phyloP scores from a whole-genome alignment of 2,329 filamentous ascomycete genomes.

The Verticillium nubilum region DNA sequence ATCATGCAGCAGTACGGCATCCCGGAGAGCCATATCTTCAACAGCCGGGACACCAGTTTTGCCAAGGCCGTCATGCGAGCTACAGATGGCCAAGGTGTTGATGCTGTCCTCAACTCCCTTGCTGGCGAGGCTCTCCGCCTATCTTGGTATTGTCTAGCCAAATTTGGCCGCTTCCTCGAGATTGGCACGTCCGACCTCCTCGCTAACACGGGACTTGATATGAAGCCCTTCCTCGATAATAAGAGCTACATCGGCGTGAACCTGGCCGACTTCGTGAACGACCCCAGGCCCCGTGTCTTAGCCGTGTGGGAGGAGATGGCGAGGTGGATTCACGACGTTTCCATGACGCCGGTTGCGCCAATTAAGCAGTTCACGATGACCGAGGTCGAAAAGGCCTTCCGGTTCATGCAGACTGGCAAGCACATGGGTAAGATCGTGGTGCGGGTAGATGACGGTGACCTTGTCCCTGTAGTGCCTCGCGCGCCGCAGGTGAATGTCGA shows the following conservation, averaged over 20 bases:
- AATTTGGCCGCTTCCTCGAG: slow-evolving; percentile 23
- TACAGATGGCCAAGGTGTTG: neutral
- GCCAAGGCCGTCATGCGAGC: neutral
- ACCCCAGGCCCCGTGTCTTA: too few species aligned
- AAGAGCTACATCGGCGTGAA: neutral
- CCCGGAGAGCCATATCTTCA: neutral
- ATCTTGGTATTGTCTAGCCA: neutral
- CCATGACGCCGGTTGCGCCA: neutral
- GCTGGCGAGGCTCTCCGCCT: slow-evolving; percentile 17
- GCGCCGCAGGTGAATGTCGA: neutral
- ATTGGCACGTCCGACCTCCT: slow-evolving; percentile 22
- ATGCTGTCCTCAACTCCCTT: slow-evolving; percentile 14
- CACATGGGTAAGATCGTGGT: slow-evolving; percentile 36
- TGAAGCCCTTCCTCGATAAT: slow-evolving; percentile 3
- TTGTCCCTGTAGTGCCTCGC: slow-evolving; percentile 9
- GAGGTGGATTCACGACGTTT: too few species aligned
- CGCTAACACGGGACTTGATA: slow-evolving; percentile 19
- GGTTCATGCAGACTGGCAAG: slow-evolving; percentile 30
- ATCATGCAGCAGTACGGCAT: neutral
- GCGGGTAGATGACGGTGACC: neutral
- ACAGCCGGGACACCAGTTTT: neutral
- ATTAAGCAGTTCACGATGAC: slow-evolving; percentile 4
- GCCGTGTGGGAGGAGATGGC: neutral
- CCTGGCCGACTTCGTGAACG: too few species aligned
- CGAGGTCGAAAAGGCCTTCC: slow-evolving; percentile 27